Base-by-base conservation (phyloP, 208 protist species). In the Trypanosoma congolense region DNA sequence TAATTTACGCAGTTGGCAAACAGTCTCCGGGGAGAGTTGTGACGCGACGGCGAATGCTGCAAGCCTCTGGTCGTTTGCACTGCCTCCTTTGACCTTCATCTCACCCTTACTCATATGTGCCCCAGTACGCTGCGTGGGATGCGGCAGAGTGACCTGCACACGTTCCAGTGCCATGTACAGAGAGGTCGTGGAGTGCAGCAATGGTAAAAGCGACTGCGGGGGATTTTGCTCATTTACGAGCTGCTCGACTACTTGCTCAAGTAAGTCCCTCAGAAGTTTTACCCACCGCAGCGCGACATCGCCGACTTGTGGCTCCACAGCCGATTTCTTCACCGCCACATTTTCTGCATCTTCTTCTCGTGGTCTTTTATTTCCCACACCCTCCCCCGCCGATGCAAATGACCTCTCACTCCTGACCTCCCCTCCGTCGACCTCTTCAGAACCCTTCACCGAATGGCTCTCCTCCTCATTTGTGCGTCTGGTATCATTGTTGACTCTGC, bases 131-230 rank as follows among this genome's bases (percentile, higher is more conserved):
- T 6, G 12, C 33, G 33, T 12, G 12, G 6, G 9, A 16, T 38
- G 6, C 33, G 12, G 12, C 12, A 12, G 9, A 5, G 8, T 35
- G 1, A 35, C 44, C 44, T 28, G 47, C 4, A 50, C 36, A 1
- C 47, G 43, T 36, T 61, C 53, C 42, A 68, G 54, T 3, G 53
- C 56, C 2, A 68, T 48, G 29, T 56, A 68, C 25, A 68, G 54
- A 16, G 45, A 12, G 19, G 38, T 36, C 21, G 61, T 55, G 35
- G 46, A 42, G 22, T 30, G 18, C 19, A 61, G 35, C 2, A 68
- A 38, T 19, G 36, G 28, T 22, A 35, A 4, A 14, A 10, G 10
- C 22, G n/a, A 33, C 10, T 26, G 10, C 5, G 46, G 21, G 9
- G 6, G 14, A 30, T 41, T 8, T 28, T 31, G 16, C 26, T 25